phyloP scores from a whole-genome alignment of 2,329 filamentous ascomycete species.

The Fusarium lyarnte region DNA sequence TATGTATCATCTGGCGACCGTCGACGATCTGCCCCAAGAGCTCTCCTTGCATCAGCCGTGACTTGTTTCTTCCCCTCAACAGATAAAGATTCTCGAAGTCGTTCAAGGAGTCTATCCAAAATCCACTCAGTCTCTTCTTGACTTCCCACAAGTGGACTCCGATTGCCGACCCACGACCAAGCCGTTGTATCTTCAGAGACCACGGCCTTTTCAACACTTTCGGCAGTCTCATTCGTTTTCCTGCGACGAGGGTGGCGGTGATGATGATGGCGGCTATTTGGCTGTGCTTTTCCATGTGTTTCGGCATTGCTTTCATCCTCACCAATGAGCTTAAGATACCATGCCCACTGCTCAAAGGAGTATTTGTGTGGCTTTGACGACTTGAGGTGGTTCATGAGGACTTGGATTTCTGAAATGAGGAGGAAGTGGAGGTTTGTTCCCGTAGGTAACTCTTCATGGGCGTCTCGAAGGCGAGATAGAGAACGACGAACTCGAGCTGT shows the following conservation, averaged over 20 bases:
- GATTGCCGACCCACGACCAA: constrained; percentile 79
- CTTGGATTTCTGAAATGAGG: constrained; percentile 76
- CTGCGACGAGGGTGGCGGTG: background rate
- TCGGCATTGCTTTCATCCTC: constrained; percentile 65
- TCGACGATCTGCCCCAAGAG: constrained; percentile 14
- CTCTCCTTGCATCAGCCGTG: constrained; percentile 3
- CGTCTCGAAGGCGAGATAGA: constrained; percentile 48
- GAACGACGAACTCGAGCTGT: constrained; percentile 51
- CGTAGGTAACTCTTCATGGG: constrained; percentile 52
- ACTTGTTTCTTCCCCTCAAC: constrained; percentile 29
- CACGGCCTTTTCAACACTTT: constrained; percentile 12
- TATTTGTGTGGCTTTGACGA: constrained; percentile 71
- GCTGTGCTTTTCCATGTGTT: constrained; percentile 57
- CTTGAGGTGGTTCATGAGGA: constrained; percentile 69
- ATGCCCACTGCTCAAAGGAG: constrained; percentile 85
- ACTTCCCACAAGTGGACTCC: constrained; percentile 75
- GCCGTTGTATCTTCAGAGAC: constrained; percentile 42
- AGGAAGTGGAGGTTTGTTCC: constrained; percentile 67
- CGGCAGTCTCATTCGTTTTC: background rate
- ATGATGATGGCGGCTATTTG: constrained; percentile 37
- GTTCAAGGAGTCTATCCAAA: constrained; percentile 68
- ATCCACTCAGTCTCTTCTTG: constrained; percentile 79
- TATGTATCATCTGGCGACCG: background rate
- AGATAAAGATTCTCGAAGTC: constrained; percentile 54
- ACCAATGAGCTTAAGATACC: constrained; percentile 81